These are phyloP conservation scores for Infundibulicybe gibba DNA, from an alignment of 768 basidiomycete genomes.

Conservation along the genomic window DNA sequence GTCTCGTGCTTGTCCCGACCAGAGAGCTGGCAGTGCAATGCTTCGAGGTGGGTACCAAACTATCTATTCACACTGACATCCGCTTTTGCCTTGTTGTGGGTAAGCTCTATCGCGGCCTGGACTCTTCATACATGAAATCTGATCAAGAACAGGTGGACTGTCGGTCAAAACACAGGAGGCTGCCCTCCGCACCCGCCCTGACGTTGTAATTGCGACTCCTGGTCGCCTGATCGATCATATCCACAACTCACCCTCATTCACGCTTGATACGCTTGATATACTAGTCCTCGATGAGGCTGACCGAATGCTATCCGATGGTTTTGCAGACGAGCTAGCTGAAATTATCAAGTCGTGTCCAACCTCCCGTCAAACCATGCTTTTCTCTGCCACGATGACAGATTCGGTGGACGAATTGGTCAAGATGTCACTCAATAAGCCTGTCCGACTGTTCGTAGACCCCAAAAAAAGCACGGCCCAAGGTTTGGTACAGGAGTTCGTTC, in stretches of 20 bases:
- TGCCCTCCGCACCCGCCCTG: slow-evolving; percentile 81
- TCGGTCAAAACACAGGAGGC: slow-evolving; percentile 92
- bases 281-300: slow-evolving; percentile 97
- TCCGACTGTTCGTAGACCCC: slow-evolving; percentile 93
- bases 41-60: slow-evolving; percentile 83
- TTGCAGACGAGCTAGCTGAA: slow-evolving; percentile 90
- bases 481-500: slow-evolving; percentile 91
- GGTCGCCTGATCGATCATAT: slow-evolving; percentile 98
- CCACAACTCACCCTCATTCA: slow-evolving; percentile 91
- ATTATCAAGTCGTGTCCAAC: slow-evolving; percentile 88
- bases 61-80: slow-evolving; percentile 86
- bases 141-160: slow-evolving; percentile 64
- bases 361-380: slow-evolving; percentile 95
- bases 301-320: slow-evolving; percentile 94
- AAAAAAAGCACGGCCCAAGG: slow-evolving; percentile 84
- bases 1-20: slow-evolving; percentile 91
- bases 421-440: slow-evolving; percentile 90
- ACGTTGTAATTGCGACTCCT: slow-evolving; percentile 94
- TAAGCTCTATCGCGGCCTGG: slow-evolving; percentile 26
- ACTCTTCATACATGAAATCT: not conserved
- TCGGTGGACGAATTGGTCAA: slow-evolving; percentile 90
- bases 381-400: slow-evolving; percentile 99
- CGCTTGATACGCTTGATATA: slow-evolving; percentile 88
- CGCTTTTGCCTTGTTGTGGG: slow-evolving; percentile 91
- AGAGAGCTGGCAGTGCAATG: slow-evolving; percentile 96